phyloP scores from a whole-genome alignment of 2,329 filamentous ascomycete genomes.

The Trichoderma sp. region DNA sequence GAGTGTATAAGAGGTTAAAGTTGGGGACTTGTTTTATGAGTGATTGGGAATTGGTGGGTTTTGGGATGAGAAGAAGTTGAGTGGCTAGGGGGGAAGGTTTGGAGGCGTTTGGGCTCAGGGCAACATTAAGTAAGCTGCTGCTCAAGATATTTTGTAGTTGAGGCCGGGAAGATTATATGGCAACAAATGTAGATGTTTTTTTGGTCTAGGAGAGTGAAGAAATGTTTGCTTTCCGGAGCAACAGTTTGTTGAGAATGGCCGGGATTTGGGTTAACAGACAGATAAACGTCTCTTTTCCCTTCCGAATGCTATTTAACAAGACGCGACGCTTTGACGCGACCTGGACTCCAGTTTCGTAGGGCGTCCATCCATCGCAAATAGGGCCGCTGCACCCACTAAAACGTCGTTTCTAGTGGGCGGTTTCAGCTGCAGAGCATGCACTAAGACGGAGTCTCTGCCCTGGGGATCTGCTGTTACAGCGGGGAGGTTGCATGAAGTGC shows the following conservation, averaged over 20 bases:
- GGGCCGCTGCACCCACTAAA: conserved; percentile 10
- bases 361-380: neutral
- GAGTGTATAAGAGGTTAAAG: neutral
- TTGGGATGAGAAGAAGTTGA: neutral
- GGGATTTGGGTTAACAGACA: neutral
- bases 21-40: neutral
- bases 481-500: neutral
- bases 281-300: neutral
- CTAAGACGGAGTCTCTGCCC: neutral
- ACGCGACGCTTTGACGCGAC: conserved; percentile 12
- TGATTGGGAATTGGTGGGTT: neutral
- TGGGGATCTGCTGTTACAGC: conserved; percentile 7
- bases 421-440: neutral
- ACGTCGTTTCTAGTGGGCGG: neutral
- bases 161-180: neutral
- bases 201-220: neutral
- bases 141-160: neutral
- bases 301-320: neutral
- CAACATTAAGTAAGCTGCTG: conserved; percentile 7
- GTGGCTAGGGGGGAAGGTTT: neutral
- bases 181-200: neutral
- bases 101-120: neutral
- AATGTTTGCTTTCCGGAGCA: neutral
- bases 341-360: neutral
- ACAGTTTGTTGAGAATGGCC: too few species aligned